A percentile compares a stretch with the other conserved stretches of the same genome.
These are phyloP conservation scores for Aspergillus uvarum DNA, from an alignment of 2,329 filamentous ascomycete genomes.

Conservation along the genomic window DNA sequence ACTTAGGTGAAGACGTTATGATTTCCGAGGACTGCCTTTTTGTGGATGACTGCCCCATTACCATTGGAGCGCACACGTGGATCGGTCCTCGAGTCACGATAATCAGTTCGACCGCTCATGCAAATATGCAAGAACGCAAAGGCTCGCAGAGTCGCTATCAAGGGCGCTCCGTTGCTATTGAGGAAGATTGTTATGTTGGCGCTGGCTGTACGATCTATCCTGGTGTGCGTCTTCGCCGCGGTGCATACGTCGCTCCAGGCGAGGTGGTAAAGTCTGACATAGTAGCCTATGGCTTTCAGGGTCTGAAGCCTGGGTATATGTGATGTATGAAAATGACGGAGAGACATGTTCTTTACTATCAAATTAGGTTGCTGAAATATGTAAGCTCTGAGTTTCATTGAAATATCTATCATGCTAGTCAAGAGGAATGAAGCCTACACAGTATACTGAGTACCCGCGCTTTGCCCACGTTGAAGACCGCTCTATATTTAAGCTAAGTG, in stretches of 20 bases:
- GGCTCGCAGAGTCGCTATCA: conserved; percentile 71
- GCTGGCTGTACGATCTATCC: conserved; percentile 59
- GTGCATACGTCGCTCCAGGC: conserved; percentile 47
- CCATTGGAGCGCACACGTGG: conserved; percentile 67
- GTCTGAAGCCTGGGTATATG: conserved; percentile 44
- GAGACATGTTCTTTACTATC: background rate
- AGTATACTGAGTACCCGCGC: no score
- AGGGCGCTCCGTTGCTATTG: conserved; percentile 72
- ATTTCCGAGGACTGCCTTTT: conserved; percentile 83
- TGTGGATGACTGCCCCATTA: conserved; percentile 80
- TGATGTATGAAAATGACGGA: conserved; percentile 19
- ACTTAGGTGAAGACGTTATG: conserved; percentile 78
- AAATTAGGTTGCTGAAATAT: background rate
- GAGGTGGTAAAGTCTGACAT: conserved; percentile 47
- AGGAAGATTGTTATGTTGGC: conserved; percentile 68
- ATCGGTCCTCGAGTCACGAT: conserved; percentile 86
- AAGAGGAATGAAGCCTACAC: no score
- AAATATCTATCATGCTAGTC: no score
- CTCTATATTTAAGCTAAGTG: no score
- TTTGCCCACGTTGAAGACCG: no score
- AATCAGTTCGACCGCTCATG: conserved; percentile 70
- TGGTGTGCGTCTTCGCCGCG: conserved; percentile 43
- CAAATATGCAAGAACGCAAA: conserved; percentile 70
- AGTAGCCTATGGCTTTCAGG: conserved; percentile 43
- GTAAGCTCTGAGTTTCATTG: background rate